A percentile compares a stretch with the other conserved stretches of the same genome.
Evolutionary conservation across 2,329 filamentous ascomycete species (phyloP).

Genomic region (Penicillium fuscoglaucum): DNA sequence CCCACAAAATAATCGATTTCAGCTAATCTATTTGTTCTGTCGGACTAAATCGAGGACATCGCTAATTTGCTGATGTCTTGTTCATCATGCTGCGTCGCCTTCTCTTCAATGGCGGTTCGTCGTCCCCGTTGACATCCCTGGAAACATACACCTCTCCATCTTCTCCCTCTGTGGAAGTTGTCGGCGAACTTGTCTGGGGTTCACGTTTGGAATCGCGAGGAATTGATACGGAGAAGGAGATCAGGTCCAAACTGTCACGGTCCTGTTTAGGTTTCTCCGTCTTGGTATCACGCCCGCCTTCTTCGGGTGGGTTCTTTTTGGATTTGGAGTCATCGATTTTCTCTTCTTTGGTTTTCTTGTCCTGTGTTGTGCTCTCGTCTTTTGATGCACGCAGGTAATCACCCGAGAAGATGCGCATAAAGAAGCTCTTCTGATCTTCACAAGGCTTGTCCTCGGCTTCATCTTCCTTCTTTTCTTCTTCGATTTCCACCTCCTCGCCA

Average conservation of each 20-base stretch:
- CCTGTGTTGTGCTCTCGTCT: not conserved
- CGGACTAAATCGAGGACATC: not conserved
- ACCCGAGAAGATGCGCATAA: constrained; percentile 32
- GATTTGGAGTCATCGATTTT: constrained; percentile 12
- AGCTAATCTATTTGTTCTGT: not conserved
- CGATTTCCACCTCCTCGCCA: constrained; percentile 48
- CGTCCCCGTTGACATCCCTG: constrained; percentile 21
- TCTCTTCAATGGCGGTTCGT: constrained; percentile 39
- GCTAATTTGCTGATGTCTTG: constrained; percentile 12
- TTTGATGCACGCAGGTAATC: constrained; percentile 14
- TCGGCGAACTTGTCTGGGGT: not conserved
- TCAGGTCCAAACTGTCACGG: constrained; percentile 25
- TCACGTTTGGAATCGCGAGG: constrained; percentile 20
- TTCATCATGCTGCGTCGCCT: constrained; percentile 31
- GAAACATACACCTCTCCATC: constrained; percentile 25
- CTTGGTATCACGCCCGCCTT: constrained; percentile 4
- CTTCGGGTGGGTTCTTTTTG: constrained; percentile 37
- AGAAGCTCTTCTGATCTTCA: constrained; percentile 21
- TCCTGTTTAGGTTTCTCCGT: constrained; percentile 16
- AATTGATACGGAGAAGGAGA: constrained; percentile 38
- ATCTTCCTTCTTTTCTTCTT: constrained; percentile 41
- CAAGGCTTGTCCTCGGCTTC: constrained; percentile 38
- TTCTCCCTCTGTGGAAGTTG: constrained; percentile 1
- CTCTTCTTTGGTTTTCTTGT: constrained; percentile 4
- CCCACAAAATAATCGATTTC: not conserved